Percentiles rank a stretch among this genome's conserved stretches.
Evolutionary conservation across 2,329 filamentous ascomycete species (phyloP).

Genomic region (Cytospora chrysosperma): DNA sequence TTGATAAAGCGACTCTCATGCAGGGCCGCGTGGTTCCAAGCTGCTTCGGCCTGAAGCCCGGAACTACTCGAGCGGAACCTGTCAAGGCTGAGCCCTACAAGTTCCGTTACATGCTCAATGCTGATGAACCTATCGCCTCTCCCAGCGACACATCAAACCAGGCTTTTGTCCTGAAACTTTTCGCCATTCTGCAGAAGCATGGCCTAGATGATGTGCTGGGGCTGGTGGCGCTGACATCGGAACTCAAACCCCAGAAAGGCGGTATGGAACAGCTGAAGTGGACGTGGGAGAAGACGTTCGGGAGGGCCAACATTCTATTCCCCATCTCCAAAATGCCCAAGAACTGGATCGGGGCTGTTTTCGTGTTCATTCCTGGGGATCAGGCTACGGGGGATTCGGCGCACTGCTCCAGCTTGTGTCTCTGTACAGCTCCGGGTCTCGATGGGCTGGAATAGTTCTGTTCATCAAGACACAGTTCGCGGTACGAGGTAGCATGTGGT

Average conservation of each 20-base stretch:
- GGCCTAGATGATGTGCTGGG: not conserved
- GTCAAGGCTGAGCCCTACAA: not conserved
- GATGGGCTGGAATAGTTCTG: not conserved
- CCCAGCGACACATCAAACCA: not conserved
- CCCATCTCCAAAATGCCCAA: not conserved
- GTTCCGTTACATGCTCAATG: slow-evolving; percentile 1
- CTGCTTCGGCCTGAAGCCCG: not conserved
- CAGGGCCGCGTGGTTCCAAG: not conserved
- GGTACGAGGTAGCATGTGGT: too few relatives aligned
- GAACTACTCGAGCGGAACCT: not conserved
- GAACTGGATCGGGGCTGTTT: not conserved
- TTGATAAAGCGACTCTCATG: not conserved
- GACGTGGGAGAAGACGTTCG: slow-evolving; percentile 4
- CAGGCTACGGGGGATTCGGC: not conserved
- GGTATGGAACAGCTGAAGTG: not conserved
- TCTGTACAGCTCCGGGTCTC: not conserved
- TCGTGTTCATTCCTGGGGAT: not conserved
- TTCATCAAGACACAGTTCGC: too few relatives aligned
- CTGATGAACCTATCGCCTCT: not conserved
- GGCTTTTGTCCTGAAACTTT: not conserved
- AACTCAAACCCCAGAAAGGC: not conserved
- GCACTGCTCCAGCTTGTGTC: not conserved
- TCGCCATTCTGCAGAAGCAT: not conserved
- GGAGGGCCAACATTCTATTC: slow-evolving; percentile 1
- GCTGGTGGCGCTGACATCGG: not conserved